Evolutionary conservation across 495 filamentous ascomycete genomes (phyloP), one percentile per base, ranked within the genome.

Genomic region (Terfezia boudieri): DNA sequence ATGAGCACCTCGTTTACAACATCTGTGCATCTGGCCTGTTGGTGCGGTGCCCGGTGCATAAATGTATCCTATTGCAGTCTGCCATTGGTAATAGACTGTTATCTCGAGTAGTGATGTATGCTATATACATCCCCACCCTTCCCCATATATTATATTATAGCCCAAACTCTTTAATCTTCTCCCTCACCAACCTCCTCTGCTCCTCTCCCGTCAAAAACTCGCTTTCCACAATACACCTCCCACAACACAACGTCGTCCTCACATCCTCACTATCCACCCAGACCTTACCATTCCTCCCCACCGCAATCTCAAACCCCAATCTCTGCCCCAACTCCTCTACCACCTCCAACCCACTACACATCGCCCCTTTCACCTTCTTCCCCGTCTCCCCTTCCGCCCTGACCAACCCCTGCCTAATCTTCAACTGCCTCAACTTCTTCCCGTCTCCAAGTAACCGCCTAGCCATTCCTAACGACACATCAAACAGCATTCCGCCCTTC

Each of bases 251-350:
- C 9, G 83, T 86, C 57, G 71, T 76, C 66, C 71, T 74, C 26
- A 81, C 67, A 50, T 73, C 80, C 12, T 78, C 82, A 51, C 80
- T 77, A 59, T 85, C 77, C 16, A 96, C 81, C 90, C 90, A 95
- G 37, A 95, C 75, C 70, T 76, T 82, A 20, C 90, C 90, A 67
- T 98, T 98, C 65, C 88, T 79, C 22, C 92, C 92, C 26, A 94
- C 85, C 4, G 90, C 90, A 56, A 90, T 80, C 71, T 98, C 90
- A 68, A 95, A 98, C 52, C 76, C 74, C 48, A 89, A 70, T 51
- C 80, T 72, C 60, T 75, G 78, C 14, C 80, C 88, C n/a, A 96
- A 68, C 61, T 86, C 83, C 56, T 93, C 85, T 51, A 96, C 66
- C 17, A 96, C 76, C 32, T 89, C 72, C 4, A 84, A 74, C 36